Percentiles rank a stretch among this genome's conserved stretches.
Conservation (phyloP, 75 land plant species). For the Sequoiadendron giganteum region DNA sequence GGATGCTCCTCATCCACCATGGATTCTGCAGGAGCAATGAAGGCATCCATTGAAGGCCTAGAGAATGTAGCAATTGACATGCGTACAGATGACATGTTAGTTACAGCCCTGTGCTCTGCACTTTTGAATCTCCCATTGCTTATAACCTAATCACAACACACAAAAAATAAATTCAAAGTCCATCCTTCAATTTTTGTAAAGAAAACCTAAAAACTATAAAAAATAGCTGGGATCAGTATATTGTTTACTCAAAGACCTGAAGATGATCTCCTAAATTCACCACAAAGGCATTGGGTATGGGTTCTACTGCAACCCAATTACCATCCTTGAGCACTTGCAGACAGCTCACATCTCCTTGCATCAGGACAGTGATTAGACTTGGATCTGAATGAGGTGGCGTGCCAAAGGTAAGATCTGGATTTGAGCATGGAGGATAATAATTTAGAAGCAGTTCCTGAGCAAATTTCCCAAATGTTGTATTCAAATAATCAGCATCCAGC, state of each 20-base stretch:
- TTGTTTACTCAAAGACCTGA: not conserved
- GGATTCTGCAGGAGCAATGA: constrained; percentile 38
- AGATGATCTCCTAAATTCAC: constrained; percentile 34
- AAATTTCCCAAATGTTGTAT: constrained; percentile 33
- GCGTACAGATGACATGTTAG: constrained; percentile 26
- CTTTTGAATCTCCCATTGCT: constrained; percentile 63
- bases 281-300: constrained; percentile 15
- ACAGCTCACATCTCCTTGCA: constrained; percentile 20
- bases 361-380: constrained; percentile 33
- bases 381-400: constrained; percentile 52
- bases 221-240: too few species aligned
- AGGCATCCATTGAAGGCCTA: constrained; percentile 44
- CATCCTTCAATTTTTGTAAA: not conserved
- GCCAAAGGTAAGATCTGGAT: constrained; percentile 1
- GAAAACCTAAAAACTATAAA: too few species aligned
- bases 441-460: constrained; percentile 46
- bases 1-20: constrained; percentile 22
- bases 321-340: constrained; percentile 11
- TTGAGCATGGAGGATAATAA: constrained; percentile 62
- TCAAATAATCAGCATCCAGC: constrained; percentile 29
- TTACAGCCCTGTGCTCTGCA: constrained; percentile 45
- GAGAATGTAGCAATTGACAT: constrained; percentile 65
- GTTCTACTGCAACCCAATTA: constrained; percentile 22
- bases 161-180: too few species aligned
- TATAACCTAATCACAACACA: constrained; percentile 12